phyloP scores from a whole-genome alignment of 306 rosid species.

The Phaseolus lunatus region DNA sequence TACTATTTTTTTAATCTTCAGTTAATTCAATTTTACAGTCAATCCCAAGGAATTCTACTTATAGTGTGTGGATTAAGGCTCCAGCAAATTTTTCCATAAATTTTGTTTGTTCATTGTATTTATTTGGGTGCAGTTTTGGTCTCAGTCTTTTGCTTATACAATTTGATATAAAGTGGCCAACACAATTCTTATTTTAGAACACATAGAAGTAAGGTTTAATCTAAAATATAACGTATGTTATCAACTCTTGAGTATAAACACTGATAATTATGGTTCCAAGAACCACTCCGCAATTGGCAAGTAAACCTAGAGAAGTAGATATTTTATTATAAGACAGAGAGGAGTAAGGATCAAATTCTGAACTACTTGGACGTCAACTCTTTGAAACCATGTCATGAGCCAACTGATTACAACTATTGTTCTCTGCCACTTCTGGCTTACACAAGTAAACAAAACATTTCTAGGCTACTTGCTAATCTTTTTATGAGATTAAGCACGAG shows the following conservation, averaged over 20 bases:
- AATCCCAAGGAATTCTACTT: conserved; percentile 24
- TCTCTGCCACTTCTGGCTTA: no score
- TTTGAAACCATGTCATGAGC: no score
- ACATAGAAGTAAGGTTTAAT: background rate
- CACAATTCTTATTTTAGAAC: background rate
- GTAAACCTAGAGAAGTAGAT: conserved; percentile 2
- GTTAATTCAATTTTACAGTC: conserved; percentile 14
- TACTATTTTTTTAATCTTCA: conserved; percentile 5
- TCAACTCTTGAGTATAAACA: background rate
- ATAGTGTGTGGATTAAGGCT: conserved; percentile 1
- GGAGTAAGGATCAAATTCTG: no score
- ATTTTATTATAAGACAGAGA: background rate
- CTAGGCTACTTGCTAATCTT: no score
- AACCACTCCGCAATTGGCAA: conserved; percentile 6
- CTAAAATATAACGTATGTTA: background rate
- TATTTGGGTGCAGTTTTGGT: conserved; percentile 1
- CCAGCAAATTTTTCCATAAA: background rate
- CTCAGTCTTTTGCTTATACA: conserved; percentile 6
- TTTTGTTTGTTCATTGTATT: conserved; percentile 23
- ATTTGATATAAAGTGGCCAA: background rate
- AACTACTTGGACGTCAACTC: no score
- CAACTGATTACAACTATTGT: no score
- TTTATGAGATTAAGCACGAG: no score
- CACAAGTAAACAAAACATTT: no score
- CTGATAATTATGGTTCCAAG: background rate